A percentile compares a stretch with the other conserved stretches of the same genome.
Conservation (phyloP, 306 rosid species). For the Lathyrus aphaca region DNA sequence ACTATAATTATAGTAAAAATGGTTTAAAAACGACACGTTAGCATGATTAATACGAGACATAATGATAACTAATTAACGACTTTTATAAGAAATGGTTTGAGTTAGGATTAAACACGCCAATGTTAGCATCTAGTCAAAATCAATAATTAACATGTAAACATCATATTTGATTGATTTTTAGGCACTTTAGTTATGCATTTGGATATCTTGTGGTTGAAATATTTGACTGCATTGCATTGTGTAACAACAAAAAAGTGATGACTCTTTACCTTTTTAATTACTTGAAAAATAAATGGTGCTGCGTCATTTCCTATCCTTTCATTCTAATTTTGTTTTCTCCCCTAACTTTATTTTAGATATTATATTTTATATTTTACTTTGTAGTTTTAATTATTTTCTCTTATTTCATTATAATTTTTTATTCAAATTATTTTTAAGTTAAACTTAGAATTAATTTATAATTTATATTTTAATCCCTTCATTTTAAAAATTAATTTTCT, state of each 20-base stretch:
- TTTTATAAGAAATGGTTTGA: not conserved
- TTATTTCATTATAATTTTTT: no score
- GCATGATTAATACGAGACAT: slow-evolving; percentile 45
- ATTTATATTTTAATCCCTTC: no score
- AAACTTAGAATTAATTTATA: no score
- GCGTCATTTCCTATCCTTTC: slow-evolving; percentile 29
- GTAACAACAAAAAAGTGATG: slow-evolving; percentile 28
- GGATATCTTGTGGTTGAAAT: not conserved
- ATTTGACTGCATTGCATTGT: slow-evolving; percentile 13
- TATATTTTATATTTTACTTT: no score
- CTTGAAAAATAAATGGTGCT: slow-evolving; percentile 28
- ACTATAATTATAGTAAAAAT: slow-evolving; percentile 8
- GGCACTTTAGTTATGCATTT: slow-evolving; percentile 9
- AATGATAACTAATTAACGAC: slow-evolving; percentile 47
- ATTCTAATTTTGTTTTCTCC: no score
- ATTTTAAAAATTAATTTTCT: no score
- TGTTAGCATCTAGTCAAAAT: slow-evolving; percentile 28
- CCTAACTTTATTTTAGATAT: no score
- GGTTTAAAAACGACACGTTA: slow-evolving; percentile 35
- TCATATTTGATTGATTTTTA: not conserved
- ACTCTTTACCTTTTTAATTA: slow-evolving; percentile 41
- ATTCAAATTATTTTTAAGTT: no score
- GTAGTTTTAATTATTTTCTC: no score
- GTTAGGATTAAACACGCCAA: slow-evolving; percentile 9
- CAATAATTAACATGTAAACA: slow-evolving; percentile 17